Conservation (phyloP, 1,284 basidiomycete species). For the Binderoboletus segoi region DNA sequence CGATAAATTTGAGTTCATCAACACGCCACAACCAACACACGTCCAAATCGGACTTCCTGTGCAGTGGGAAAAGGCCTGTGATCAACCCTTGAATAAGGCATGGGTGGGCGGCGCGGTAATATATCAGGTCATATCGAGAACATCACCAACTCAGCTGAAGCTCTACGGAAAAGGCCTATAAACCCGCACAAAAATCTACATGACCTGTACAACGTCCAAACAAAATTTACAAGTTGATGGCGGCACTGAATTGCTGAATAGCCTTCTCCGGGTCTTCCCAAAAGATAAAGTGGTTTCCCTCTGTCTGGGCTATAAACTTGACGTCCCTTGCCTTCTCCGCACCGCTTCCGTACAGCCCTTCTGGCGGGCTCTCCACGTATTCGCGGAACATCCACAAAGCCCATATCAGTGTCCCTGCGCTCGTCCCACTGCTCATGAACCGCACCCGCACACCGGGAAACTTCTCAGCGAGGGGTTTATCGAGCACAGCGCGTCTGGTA, state of each 20-base stretch:
- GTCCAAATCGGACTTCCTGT: too few species aligned
- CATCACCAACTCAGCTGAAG: too few species aligned
- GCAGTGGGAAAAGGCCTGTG: too few species aligned
- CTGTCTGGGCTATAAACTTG: slow-evolving; percentile 12
- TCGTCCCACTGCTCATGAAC: slow-evolving; percentile 23
- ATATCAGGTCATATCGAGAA: too few species aligned
- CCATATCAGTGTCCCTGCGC: slow-evolving; percentile 20
- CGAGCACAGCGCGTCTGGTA: slow-evolving; percentile 25
- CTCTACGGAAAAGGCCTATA: background rate
- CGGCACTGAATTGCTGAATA: slow-evolving; percentile 17
- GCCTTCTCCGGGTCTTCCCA: slow-evolving; percentile 33
- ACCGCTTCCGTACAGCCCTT: slow-evolving; percentile 12
- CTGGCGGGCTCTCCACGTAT: slow-evolving; percentile 4
- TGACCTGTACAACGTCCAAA: too few species aligned
- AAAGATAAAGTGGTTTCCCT: slow-evolving; percentile 35
- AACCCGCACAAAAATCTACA: too few species aligned
- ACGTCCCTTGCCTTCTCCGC: slow-evolving; percentile 28
- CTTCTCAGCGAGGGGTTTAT: slow-evolving; percentile 16
- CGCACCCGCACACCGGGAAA: slow-evolving; percentile 24
- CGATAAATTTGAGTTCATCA: too few species aligned
- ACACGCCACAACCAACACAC: too few species aligned
- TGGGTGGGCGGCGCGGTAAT: too few species aligned
- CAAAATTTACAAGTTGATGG: slow-evolving; percentile 17
- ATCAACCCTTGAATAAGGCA: too few species aligned
- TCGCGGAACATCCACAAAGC: slow-evolving; percentile 16